These are phyloP conservation scores for Naegleria gruberi DNA, from an alignment of 208 protist genomes.

Conservation along the genomic window DNA sequence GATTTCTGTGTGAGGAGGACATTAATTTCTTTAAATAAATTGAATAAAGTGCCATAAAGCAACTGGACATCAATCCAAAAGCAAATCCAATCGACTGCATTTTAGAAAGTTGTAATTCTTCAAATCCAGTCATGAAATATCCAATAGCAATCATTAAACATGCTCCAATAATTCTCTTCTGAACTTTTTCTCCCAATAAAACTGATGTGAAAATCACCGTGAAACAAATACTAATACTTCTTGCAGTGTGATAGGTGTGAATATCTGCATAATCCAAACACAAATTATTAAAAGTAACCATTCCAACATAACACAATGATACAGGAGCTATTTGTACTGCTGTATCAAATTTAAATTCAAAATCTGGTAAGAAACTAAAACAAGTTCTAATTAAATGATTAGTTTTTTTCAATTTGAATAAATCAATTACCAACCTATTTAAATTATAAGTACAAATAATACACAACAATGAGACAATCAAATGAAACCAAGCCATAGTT, in stretches of 20 bases:
- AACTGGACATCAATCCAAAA: background rate
- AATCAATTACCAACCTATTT: background rate
- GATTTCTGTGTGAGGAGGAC: background rate
- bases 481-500: constrained; percentile 29
- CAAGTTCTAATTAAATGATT: background rate
- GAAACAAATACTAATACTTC: constrained; percentile 55
- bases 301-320: constrained; percentile 44
- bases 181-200: constrained; percentile 40
- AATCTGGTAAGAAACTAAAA: constrained; percentile 14
- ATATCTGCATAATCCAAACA: constrained; percentile 59
- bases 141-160: constrained; percentile 51
- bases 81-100: background rate
- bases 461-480: constrained; percentile 14
- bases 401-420: background rate
- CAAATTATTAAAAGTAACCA: constrained; percentile 63
- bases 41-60: background rate
- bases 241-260: constrained; percentile 53
- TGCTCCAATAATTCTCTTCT: constrained; percentile 14
- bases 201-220: constrained; percentile 50
- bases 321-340: constrained; percentile 44
- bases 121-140: constrained; percentile 42
- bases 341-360: constrained; percentile 40
- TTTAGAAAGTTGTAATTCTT: constrained; percentile 31
- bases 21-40: constrained; percentile 5
- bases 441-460: background rate